Evolutionary conservation across 441 rosid species (phyloP), one percentile per base, ranked within the genome.

Genomic region (Bocquillonia castaneifolia): DNA sequence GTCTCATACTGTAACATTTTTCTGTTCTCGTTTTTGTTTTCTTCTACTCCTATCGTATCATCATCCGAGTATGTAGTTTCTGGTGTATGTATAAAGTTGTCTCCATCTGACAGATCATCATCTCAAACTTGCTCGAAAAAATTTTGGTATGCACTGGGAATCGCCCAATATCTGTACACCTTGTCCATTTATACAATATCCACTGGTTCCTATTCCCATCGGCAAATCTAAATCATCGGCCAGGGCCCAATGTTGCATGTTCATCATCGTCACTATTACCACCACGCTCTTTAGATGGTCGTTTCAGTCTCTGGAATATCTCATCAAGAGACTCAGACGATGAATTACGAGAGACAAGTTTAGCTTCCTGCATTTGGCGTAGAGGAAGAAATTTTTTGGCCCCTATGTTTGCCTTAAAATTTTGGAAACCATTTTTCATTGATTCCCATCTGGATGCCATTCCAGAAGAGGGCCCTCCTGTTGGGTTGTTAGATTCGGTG

Each of bases 301-400:
- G 85, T 81, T 86, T 92, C 82, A 95, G 63, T 76, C 91, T 90
- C 78, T 90, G 98, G 76, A 92, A 92, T 80, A 92, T 94, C 72
- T 87, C 95, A 42, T 92, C 97, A 0, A 90, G 84, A 29, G 92
- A 87, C 61, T 92, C 96, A 0, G 82, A 80, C 31, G 86, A 81
- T 42, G 90, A 79, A 25, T 36, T 75, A 55, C 22, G 88, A 23
- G 90, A 72, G 22, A 76, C 23, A 0, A 67, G 67, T 59, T 59
- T 68, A 52, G 81, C 73, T 76, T 90, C 92, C 77, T 73, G 86
- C 22, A 36, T 77, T 74, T 84, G 96, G 36, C 82, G 83, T 59
- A 86, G 1, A 26, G 95, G 93, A 57, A 88, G 82, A 77, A 92
- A 88, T 70, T 76, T 90, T 72, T 82, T 85, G 44, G 85, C 82